Percentiles rank a stretch among this genome's conserved stretches.
Evolutionary conservation across 768 basidiomycete species (phyloP).

Genomic region (Boletus sp.): DNA sequence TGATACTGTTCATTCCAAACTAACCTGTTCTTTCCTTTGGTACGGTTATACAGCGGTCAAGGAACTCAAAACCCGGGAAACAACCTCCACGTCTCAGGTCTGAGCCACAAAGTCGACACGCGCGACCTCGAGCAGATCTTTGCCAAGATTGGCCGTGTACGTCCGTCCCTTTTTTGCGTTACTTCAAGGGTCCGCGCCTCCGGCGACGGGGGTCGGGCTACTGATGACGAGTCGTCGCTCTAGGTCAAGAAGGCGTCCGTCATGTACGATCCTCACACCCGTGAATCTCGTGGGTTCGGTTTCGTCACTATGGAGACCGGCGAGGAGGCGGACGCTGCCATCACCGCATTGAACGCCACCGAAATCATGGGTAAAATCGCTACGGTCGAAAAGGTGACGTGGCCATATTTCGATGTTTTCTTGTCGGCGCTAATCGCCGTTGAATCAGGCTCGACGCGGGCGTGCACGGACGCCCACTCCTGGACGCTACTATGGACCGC

Average conservation of each 20-base stretch:
- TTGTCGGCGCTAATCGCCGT: conserved; percentile 2
- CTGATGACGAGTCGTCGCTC: conserved; percentile 4
- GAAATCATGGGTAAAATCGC: conserved; percentile 86
- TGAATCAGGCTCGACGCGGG: conserved; percentile 75
- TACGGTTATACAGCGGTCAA: conserved; percentile 10
- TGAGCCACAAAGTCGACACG: conserved; percentile 66
- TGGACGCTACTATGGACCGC: conserved; percentile 91
- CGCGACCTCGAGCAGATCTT: conserved; percentile 88
- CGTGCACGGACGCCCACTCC: conserved; percentile 92
- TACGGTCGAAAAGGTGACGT: conserved; percentile 80
- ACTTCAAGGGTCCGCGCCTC: background rate
- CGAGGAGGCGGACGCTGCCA: conserved; percentile 91
- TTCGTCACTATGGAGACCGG: conserved; percentile 84
- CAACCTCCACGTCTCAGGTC: conserved; percentile 61
- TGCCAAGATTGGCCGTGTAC: conserved; percentile 80
- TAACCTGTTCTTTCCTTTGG: background rate
- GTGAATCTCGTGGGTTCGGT: conserved; percentile 77
- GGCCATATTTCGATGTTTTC: background rate
- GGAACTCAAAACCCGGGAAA: conserved; percentile 58
- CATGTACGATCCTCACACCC: conserved; percentile 70
- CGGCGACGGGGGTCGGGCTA: background rate
- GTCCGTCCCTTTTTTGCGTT: conserved; percentile 23
- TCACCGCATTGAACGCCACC: conserved; percentile 78
- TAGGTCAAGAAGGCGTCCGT: conserved; percentile 65
- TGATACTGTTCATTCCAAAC: background rate